Percentiles rank a stretch among this genome's conserved stretches.
phyloP scores from a whole-genome alignment of 1,284 basidiomycete species.

The Puccinia hordei region DNA sequence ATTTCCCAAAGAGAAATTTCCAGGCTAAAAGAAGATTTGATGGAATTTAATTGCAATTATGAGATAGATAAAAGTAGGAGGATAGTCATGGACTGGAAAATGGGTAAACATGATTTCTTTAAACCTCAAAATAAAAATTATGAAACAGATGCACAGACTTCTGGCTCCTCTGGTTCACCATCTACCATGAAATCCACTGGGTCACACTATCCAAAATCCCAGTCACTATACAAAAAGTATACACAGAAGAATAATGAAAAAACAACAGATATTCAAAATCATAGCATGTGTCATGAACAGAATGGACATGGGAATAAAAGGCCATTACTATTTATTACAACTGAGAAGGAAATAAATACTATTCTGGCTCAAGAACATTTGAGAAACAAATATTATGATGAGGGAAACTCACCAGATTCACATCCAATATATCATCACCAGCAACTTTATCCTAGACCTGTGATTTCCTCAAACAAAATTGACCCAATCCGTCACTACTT shows the following conservation, averaged over 20 bases:
- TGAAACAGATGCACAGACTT: slow-evolving; percentile 13
- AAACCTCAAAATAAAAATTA: not conserved
- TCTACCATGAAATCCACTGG: not conserved
- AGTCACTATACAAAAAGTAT: not conserved
- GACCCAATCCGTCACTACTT: not conserved
- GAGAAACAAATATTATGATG: slow-evolving; percentile 3
- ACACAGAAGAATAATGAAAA: not conserved
- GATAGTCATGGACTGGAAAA: slow-evolving; percentile 28
- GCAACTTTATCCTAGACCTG: not conserved
- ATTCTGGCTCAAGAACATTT: not conserved
- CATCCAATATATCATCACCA: not conserved
- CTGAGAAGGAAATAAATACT: not conserved
- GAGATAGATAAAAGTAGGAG: slow-evolving; percentile 9
- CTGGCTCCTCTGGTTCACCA: not conserved
- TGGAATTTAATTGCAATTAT: not conserved
- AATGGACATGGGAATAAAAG: not conserved
- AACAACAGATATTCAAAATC: not conserved
- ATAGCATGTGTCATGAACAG: not conserved
- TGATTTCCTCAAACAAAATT: too few species aligned
- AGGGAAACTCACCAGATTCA: not conserved
- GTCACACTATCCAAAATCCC: not conserved
- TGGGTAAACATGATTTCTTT: not conserved
- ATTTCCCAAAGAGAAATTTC: slow-evolving; percentile 5
- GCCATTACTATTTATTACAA: too few species aligned
- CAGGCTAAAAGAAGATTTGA: slow-evolving; percentile 8